Evolutionary conservation across 1,284 basidiomycete genomes (phyloP), one percentile per base, ranked within the genome.

Genomic region (Melampsora abietis-canadensis): DNA sequence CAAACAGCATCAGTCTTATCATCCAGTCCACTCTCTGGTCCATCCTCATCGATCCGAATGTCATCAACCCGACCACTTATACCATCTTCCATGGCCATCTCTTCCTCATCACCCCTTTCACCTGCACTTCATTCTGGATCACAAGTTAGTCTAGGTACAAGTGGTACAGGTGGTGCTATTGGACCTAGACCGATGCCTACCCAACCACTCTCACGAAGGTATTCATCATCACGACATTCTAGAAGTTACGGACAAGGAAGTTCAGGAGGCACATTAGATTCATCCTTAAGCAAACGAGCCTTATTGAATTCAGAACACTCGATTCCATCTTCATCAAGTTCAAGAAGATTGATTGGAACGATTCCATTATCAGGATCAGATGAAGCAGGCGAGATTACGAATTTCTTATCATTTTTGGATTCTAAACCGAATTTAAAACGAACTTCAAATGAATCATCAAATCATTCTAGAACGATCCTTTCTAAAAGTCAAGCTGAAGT

Each of bases 211-310:
- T 19, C 64, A 2, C 40, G 72, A 37, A 46, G 72, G 6, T 74
- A 74, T 54, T 74, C 72, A 17, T 74, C 72, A 6, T 66, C 63
- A 15, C 72, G 72, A 5, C 48, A 74, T 40, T 73, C 69, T n/a
- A 60, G 69, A n/a, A 64, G 60, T 7, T 59, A 64, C 21, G 69
- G 69, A 30, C 69, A 73, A 51, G 40, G 40, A 24, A 61, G 57
- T 24, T 65, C 62, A 7, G 62, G 34, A 14, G 61, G 31, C 8
- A 51, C 59, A 10, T 70, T 60, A 4, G 66, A 34, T 12, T 59
- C 59, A 27, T 73, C 69, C 2, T 54, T 73, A 2, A 62, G 62
- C 14, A n/a, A 60, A 21, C 8, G 60, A 27, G 40, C 60, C 17
- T 47, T 62, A 4, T n/a, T 47, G 15, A 61, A 61, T 15, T 69